phyloP scores from a whole-genome alignment of 805 yeast species.

The Tetrapisispora nanseiensis region DNA sequence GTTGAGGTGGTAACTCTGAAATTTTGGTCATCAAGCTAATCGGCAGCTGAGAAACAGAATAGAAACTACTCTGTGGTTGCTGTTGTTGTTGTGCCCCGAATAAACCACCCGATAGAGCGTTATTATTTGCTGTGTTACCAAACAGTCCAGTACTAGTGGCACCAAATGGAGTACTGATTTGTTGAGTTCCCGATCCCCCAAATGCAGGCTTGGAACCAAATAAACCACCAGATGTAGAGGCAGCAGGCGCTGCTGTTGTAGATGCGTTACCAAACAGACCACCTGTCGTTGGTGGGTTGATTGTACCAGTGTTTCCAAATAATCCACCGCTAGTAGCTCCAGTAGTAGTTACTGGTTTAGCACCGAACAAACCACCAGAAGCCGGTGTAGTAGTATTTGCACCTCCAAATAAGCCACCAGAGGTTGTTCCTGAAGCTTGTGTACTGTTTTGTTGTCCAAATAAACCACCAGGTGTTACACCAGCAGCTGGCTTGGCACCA shows the following conservation, averaged over 20 bases:
- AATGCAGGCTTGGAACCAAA: slow-evolving; percentile 17
- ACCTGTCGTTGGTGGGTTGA: slow-evolving; percentile 20
- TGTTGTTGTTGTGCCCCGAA: slow-evolving; percentile 21
- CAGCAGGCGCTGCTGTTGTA: slow-evolving; percentile 7
- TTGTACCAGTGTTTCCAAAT: slow-evolving; percentile 16
- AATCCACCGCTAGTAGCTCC: slow-evolving; percentile 25
- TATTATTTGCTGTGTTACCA: slow-evolving; percentile 13
- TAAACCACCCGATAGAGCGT: slow-evolving; percentile 7
- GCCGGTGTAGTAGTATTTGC: slow-evolving; percentile 5
- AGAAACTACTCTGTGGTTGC: slow-evolving; percentile 32
- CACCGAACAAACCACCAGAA: slow-evolving; percentile 14
- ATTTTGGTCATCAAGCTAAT: slow-evolving; percentile 69
- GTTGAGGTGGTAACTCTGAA: slow-evolving; percentile 61
- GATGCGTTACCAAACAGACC: slow-evolving; percentile 31
- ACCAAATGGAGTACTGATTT: slow-evolving; percentile 11
- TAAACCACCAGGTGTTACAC: slow-evolving; percentile 34
- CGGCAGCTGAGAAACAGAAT: slow-evolving; percentile 36
- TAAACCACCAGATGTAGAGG: slow-evolving; percentile 23
- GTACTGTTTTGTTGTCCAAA: slow-evolving; percentile 6
- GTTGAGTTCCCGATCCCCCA: slow-evolving; percentile 5
- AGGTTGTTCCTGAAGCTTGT: slow-evolving; percentile 6
- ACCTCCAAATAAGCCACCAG: slow-evolving; percentile 32
- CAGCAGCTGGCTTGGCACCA: slow-evolving; percentile 2
- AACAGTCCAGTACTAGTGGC: slow-evolving; percentile 21
- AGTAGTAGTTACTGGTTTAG: slow-evolving; percentile 5